phyloP scores from a whole-genome alignment of 345 rosid genomes.

The Lenwebbia sp. region DNA sequence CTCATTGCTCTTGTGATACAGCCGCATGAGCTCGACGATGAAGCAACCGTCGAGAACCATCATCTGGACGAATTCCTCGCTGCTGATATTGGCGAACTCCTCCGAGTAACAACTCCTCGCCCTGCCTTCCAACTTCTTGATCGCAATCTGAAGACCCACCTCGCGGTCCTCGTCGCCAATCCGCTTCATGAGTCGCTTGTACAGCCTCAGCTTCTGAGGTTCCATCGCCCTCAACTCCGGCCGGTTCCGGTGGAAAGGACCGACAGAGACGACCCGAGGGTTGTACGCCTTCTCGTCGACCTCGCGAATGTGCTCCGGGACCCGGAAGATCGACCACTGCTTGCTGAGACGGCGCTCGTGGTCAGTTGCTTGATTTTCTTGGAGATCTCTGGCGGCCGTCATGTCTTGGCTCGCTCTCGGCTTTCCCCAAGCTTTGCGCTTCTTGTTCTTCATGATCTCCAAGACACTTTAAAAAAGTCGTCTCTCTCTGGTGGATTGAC shows the following conservation, averaged over 20 bases:
- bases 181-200: neutral
- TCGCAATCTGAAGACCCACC: neutral
- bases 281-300: neutral
- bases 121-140: neutral
- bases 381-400: neutral
- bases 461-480: neutral
- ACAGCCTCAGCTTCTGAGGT: neutral
- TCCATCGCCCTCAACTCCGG: neutral
- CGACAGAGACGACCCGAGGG: neutral
- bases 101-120: neutral
- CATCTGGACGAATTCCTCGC: neutral
- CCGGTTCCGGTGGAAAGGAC: neutral
- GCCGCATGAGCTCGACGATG: slow-evolving; percentile 1
- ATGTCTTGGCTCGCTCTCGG: neutral
- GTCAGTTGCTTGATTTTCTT: neutral
- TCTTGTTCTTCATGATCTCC: neutral
- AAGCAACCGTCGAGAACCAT: slow-evolving; percentile 4
- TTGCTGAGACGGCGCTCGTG: neutral
- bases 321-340: neutral
- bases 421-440: neutral
- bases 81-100: neutral
- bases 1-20: neutral
- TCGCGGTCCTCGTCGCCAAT: neutral
- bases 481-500: neutral
- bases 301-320: neutral